Evolutionary conservation across 176 grass and related monocot genomes (phyloP).

Genomic region (Phoenix dactylifera): DNA sequence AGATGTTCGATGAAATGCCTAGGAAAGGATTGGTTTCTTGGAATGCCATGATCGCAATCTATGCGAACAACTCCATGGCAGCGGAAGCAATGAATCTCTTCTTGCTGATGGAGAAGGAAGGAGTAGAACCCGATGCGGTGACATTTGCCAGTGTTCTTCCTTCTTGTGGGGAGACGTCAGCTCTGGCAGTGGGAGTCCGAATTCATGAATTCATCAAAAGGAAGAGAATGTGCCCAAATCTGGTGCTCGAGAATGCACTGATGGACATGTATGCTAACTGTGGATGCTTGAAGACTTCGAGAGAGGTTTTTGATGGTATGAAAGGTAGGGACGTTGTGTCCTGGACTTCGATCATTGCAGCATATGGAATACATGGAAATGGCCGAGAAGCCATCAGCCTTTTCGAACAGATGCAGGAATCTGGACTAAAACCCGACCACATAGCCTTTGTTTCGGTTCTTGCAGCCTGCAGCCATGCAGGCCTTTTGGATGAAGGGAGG

Average conservation of each 20-base stretch:
- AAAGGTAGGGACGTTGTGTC: conserved; percentile 39
- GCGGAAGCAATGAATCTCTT: conserved; percentile 54
- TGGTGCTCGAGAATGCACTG: conserved; percentile 73
- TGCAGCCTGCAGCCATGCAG: conserved; percentile 62
- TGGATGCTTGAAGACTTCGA: conserved; percentile 60
- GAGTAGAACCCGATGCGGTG: conserved; percentile 41
- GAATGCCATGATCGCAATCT: conserved; percentile 77
- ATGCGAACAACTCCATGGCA: conserved; percentile 47
- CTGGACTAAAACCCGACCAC: conserved; percentile 45
- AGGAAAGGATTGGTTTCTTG: conserved; percentile 46
- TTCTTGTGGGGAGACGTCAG: conserved; percentile 52
- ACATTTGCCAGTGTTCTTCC: conserved; percentile 61
- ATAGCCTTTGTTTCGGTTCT: conserved; percentile 64
- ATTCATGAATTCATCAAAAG: conserved; percentile 51
- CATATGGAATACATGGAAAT: conserved; percentile 58
- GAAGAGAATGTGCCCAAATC: conserved; percentile 49
- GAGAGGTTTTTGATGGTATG: conserved; percentile 63
- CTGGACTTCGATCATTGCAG: conserved; percentile 72
- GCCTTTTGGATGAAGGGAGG: conserved; percentile 46
- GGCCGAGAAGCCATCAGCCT: conserved; percentile 43
- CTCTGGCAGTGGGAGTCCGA: conserved; percentile 41
- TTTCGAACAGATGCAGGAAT: conserved; percentile 57
- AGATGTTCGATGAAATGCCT: conserved; percentile 46
- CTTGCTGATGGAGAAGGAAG: conserved; percentile 48
- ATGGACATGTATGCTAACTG: conserved; percentile 71